phyloP scores from a whole-genome alignment of 2,329 filamentous ascomycete genomes.

The Gremmenia infestans region DNA sequence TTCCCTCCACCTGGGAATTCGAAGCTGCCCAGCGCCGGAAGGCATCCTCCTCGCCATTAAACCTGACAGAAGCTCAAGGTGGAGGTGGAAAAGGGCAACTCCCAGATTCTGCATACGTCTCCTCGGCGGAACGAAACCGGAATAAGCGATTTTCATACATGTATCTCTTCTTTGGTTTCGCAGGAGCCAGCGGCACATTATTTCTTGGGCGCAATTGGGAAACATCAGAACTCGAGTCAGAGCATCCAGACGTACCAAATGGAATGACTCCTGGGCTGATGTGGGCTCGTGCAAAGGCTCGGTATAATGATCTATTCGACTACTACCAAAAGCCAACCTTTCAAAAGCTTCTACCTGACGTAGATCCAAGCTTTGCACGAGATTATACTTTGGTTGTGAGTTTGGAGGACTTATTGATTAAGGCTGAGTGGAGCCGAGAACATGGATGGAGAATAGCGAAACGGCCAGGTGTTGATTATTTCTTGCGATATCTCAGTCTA shows the following conservation, averaged over 20 bases:
- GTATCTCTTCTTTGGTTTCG: constrained; percentile 56
- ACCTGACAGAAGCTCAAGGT: constrained; percentile 44
- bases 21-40: constrained; percentile 53
- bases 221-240: constrained; percentile 61
- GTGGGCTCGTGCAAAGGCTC: constrained; percentile 74
- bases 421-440: constrained; percentile 90
- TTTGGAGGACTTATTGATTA: constrained; percentile 88
- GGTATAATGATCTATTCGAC: constrained; percentile 68
- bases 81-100: constrained; percentile 60
- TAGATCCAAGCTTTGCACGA: constrained; percentile 71
- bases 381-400: constrained; percentile 92
- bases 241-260: constrained; percentile 66
- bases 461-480: constrained; percentile 93
- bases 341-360: constrained; percentile 82
- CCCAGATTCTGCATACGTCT: constrained; percentile 78
- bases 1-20: constrained; percentile 82
- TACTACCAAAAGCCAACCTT: constrained; percentile 98
- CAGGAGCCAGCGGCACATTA: constrained; percentile 43
- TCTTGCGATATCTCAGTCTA: constrained; percentile 90
- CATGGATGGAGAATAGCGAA: constrained; percentile 96
- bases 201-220: constrained; percentile 91
- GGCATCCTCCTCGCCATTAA: constrained; percentile 32
- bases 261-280: constrained; percentile 73
- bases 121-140: constrained; percentile 80
- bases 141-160: constrained; percentile 64